phyloP scores from a whole-genome alignment of 495 filamentous ascomycete genomes.

The Barbatosphaeria neglecta region DNA sequence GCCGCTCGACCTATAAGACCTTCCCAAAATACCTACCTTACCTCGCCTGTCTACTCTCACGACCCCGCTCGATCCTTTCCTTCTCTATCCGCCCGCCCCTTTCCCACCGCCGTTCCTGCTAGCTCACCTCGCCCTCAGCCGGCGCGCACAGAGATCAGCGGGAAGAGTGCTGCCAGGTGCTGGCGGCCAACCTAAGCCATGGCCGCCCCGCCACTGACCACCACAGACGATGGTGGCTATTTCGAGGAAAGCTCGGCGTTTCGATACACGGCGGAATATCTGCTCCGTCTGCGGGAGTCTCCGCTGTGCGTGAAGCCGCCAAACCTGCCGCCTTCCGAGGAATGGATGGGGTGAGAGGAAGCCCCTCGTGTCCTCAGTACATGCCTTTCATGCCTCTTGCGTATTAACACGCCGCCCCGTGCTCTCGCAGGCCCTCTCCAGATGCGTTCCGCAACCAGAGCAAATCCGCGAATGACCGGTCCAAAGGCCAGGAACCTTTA shows the following conservation, averaged over 20 bases:
- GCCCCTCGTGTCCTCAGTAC: background rate
- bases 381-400: background rate
- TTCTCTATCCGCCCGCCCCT: too few relatives aligned
- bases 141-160: too few relatives aligned
- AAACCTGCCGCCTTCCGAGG: constrained; percentile 73
- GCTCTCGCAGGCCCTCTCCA: constrained; percentile 31
- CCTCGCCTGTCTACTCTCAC: too few relatives aligned
- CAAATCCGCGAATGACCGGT: constrained; percentile 29
- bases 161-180: background rate
- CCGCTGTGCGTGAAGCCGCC: constrained; percentile 75
- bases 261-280: constrained; percentile 70
- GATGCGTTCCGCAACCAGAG: constrained; percentile 31
- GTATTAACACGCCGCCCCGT: background rate
- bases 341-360: constrained; percentile 90
- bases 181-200: background rate
- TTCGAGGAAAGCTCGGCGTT: constrained; percentile 4
- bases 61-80: too few relatives aligned
- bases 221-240: background rate
- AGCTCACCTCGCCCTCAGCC: too few relatives aligned
- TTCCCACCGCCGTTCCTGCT: background rate
- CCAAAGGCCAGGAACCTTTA: constrained; percentile 27
- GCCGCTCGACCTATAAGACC: too few relatives aligned
- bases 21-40: too few relatives aligned
- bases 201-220: background rate
- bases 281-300: constrained; percentile 66